Evolutionary conservation across 2,329 filamentous ascomycete genomes (phyloP).

Genomic region (Cadophora sp.): DNA sequence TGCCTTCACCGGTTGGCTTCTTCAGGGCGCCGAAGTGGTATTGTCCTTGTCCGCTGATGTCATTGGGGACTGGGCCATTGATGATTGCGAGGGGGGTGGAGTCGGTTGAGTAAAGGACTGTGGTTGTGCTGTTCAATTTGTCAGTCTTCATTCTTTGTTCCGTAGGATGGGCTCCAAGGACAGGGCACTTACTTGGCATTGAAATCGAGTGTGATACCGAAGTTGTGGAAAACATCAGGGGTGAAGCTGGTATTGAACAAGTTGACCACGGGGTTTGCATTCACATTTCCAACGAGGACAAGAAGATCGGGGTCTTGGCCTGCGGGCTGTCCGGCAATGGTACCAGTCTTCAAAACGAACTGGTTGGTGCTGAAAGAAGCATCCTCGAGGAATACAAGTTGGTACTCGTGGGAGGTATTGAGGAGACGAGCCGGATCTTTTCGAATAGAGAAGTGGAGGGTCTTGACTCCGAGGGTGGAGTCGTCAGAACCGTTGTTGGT

Average conservation of each 20-base stretch:
- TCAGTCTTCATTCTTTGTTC: not conserved
- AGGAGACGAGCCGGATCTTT: slow-evolving; percentile 57
- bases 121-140: slow-evolving; percentile 54
- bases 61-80: slow-evolving; percentile 55
- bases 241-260: slow-evolving; percentile 60
- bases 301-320: slow-evolving; percentile 50
- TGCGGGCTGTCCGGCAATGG: slow-evolving; percentile 52
- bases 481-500: slow-evolving; percentile 58
- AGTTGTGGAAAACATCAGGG: slow-evolving; percentile 64
- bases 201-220: slow-evolving; percentile 65
- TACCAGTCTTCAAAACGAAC: slow-evolving; percentile 62
- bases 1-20: slow-evolving; percentile 56
- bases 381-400: slow-evolving; percentile 59
- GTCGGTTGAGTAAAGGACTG: slow-evolving; percentile 63
- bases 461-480: slow-evolving; percentile 63
- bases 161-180: not conserved
- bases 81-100: slow-evolving; percentile 53
- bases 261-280: slow-evolving; percentile 54
- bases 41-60: slow-evolving; percentile 64
- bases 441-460: slow-evolving; percentile 65
- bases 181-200: slow-evolving; percentile 54
- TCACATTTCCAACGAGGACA: slow-evolving; percentile 52
- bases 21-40: slow-evolving; percentile 69
- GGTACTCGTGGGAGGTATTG: slow-evolving; percentile 67
- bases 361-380: slow-evolving; percentile 57